A percentile compares a stretch with the other conserved stretches of the same genome.
These are phyloP conservation scores for Penicillium steckii DNA, from an alignment of 495 filamentous ascomycete species.

Conservation along the genomic window DNA sequence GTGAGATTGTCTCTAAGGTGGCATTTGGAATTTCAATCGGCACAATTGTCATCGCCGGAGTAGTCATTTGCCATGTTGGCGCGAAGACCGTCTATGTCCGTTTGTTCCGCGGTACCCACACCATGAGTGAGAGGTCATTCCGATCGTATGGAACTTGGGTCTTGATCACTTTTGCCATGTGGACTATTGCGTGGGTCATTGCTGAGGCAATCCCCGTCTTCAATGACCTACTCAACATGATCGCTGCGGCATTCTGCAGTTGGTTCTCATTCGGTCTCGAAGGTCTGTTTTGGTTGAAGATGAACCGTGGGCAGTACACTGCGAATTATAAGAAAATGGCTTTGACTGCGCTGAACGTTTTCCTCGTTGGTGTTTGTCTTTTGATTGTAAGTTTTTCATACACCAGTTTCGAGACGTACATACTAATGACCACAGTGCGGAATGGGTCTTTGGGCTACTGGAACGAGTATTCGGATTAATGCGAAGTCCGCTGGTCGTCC, in stretches of 20 bases:
- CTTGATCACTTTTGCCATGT: constrained; percentile 52
- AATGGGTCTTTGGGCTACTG: constrained; percentile 24
- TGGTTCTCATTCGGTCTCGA: constrained; percentile 39
- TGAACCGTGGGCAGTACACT: constrained; percentile 53
- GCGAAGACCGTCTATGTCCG: constrained; percentile 64
- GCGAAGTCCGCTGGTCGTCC: not conserved
- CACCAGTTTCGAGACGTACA: not conserved
- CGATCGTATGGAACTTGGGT: constrained; percentile 52
- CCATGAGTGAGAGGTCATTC: constrained; percentile 56
- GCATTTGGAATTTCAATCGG: constrained; percentile 76
- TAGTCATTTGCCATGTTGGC: constrained; percentile 63
- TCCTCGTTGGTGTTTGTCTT: constrained; percentile 52
- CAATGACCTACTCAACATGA: constrained; percentile 53
- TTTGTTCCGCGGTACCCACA: constrained; percentile 50
- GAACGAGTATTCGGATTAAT: constrained; percentile 1
- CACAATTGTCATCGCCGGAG: constrained; percentile 64
- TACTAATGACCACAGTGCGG: constrained; percentile 29
- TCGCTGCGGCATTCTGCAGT: constrained; percentile 34
- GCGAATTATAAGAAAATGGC: constrained; percentile 41
- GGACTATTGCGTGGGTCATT: constrained; percentile 64
- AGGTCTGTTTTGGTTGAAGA: constrained; percentile 39
- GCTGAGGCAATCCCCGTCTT: constrained; percentile 71
- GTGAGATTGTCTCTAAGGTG: constrained; percentile 60
- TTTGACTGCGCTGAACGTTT: constrained; percentile 44
- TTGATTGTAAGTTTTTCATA: constrained; percentile 26